A percentile compares a stretch with the other conserved stretches of the same genome.
Evolutionary conservation across 2,329 filamentous ascomycete species (phyloP).

Genomic region (Raffaelea arxii): DNA sequence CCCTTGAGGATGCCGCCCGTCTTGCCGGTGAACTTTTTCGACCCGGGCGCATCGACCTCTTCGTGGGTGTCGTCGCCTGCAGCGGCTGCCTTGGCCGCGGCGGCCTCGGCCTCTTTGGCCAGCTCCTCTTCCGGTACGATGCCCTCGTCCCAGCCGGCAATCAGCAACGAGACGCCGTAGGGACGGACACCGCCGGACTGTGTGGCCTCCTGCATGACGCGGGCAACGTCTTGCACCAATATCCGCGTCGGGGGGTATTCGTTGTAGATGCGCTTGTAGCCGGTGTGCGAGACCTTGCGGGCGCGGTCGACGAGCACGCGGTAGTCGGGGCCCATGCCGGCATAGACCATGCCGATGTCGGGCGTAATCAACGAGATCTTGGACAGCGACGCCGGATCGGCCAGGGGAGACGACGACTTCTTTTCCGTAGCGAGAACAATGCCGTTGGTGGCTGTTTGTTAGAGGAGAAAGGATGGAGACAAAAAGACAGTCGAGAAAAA

Average conservation of each 20-base stretch:
- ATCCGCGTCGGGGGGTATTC: constrained; percentile 99
- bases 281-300: constrained; percentile 94
- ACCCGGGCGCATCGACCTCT: constrained; percentile 36
- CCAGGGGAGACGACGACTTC: constrained; percentile 95
- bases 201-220: constrained; percentile 97
- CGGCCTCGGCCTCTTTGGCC: constrained; percentile 37
- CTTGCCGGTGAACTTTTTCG: constrained; percentile 71
- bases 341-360: constrained; percentile 99
- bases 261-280: constrained; percentile 99
- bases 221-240: constrained; percentile 95
- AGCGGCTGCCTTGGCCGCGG: constrained; percentile 32
- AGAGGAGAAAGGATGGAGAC: neutral
- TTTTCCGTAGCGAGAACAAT: constrained; percentile 99
- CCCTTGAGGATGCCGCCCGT: constrained; percentile 94
- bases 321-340: constrained; percentile 98
- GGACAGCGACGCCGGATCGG: constrained; percentile 87
- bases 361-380: constrained; percentile 98
- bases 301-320: constrained; percentile 95
- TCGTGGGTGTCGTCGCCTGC: constrained; percentile 30
- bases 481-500: no score
- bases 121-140: constrained; percentile 75
- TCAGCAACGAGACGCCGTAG: constrained; percentile 89
- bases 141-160: constrained; percentile 97
- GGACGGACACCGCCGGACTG: constrained; percentile 95
- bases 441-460: constrained; percentile 75